These are phyloP conservation scores for Picochlorum costavermella DNA, from an alignment of 139 green algal genomes.

Conservation along the genomic window DNA sequence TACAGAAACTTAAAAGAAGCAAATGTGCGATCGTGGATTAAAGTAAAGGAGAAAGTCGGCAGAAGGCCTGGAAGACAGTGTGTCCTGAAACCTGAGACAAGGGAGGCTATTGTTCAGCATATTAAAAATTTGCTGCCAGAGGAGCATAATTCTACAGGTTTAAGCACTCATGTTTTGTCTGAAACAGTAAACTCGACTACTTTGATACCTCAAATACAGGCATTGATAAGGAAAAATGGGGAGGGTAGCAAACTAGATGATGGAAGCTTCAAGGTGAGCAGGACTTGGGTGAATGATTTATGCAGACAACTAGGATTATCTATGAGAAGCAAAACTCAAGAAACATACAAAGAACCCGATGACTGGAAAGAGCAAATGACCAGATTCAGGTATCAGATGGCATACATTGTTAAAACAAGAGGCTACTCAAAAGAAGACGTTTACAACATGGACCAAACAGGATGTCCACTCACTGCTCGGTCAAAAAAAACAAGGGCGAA, in stretches of 20 bases:
- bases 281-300: background rate
- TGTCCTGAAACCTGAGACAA: too few species aligned
- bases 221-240: background rate
- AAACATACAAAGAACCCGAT: background rate
- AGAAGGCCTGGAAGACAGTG: too few species aligned
- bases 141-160: too few species aligned
- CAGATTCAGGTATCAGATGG: background rate
- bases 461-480: background rate
- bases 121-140: too few species aligned
- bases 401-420: background rate
- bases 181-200: background rate
- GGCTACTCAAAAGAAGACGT: background rate
- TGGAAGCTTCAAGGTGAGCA: background rate
- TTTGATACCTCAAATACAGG: background rate
- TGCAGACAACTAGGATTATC: background rate
- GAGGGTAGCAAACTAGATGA: background rate
- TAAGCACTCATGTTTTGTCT: background rate
- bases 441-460: conserved; percentile 1
- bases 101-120: too few species aligned
- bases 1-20: too few species aligned
- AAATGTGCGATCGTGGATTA: too few species aligned
- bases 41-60: too few species aligned
- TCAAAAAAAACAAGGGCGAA: background rate
- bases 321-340: background rate
- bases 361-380: background rate